A percentile compares a stretch with the other conserved stretches of the same genome.
Conservation (phyloP, 2,329 filamentous ascomycete genomes). For the Cyclaneusma minus region DNA sequence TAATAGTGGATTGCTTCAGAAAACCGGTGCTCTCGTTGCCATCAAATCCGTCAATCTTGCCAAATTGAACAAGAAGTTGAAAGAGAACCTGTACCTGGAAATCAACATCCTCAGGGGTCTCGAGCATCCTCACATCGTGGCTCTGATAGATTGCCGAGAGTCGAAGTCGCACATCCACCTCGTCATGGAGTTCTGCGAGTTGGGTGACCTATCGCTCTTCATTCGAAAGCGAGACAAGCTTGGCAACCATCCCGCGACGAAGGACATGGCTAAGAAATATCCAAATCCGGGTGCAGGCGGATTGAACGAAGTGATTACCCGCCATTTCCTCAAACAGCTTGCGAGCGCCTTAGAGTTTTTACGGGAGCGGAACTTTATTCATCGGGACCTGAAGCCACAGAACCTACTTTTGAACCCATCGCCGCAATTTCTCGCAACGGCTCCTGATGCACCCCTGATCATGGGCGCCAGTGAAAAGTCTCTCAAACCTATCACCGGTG, state of each 20-base stretch:
- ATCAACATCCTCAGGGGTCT: constrained; percentile 90
- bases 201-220: constrained; percentile 87
- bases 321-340: constrained; percentile 92
- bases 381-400: constrained; percentile 94
- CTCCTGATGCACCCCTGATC: constrained; percentile 49
- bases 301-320: constrained; percentile 90
- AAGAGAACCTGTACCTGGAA: constrained; percentile 88
- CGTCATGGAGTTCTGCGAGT: constrained; percentile 96
- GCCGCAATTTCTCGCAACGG: constrained; percentile 47
- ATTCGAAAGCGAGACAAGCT: constrained; percentile 87
- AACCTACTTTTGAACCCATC: constrained; percentile 85
- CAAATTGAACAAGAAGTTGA: constrained; percentile 89
- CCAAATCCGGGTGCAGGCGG: constrained; percentile 70
- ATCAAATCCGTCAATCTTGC: constrained; percentile 91
- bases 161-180: constrained; percentile 80
- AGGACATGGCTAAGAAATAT: constrained; percentile 87
- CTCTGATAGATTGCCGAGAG: constrained; percentile 87
- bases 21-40: constrained; percentile 68
- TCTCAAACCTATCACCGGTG: constrained; percentile 62
- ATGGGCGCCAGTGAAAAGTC: constrained; percentile 67
- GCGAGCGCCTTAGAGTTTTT: constrained; percentile 84
- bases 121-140: constrained; percentile 92
- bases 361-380: constrained; percentile 71
- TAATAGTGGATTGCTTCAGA: constrained; percentile 29
- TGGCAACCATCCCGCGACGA: constrained; percentile 62